phyloP scores from a whole-genome alignment of 2,329 filamentous ascomycete genomes.

The Didymella lethalis region DNA sequence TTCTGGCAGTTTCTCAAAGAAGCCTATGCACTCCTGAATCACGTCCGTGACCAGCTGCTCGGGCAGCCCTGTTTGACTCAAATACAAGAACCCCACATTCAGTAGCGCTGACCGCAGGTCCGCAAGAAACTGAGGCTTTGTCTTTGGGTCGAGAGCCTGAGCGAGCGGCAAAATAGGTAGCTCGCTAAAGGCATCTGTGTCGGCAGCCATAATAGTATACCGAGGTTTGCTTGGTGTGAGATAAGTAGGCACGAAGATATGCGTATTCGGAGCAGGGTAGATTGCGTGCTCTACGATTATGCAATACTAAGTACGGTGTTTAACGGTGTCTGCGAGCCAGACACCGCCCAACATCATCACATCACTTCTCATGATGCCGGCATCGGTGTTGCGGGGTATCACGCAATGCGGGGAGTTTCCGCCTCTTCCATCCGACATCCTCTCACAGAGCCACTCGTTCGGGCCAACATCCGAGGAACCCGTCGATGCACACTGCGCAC shows the following conservation, averaged over 20 bases:
- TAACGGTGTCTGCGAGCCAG: background rate
- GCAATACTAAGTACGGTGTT: background rate
- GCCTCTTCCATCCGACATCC: background rate
- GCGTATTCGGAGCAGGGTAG: background rate
- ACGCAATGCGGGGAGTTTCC: constrained; percentile 4
- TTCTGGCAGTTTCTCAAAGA: constrained; percentile 75
- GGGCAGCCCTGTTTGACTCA: constrained; percentile 72
- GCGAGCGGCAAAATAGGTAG: constrained; percentile 82
- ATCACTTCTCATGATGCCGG: background rate
- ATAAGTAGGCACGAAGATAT: background rate
- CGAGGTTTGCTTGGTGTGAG: background rate
- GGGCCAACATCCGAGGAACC: background rate
- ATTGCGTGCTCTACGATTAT: background rate
- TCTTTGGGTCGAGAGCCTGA: constrained; percentile 68
- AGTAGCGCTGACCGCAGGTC: constrained; percentile 78
- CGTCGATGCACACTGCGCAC: background rate
- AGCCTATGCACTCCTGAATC: constrained; percentile 71
- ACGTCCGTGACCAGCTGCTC: constrained; percentile 71
- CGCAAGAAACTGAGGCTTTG: constrained; percentile 75
- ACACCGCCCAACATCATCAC: background rate
- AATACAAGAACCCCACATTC: constrained; percentile 87
- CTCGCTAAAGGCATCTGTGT: constrained; percentile 63
- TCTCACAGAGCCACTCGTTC: background rate
- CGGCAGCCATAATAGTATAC: background rate
- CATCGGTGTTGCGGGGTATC: constrained; percentile 2